A percentile compares a stretch with the other conserved stretches of the same genome.
Evolutionary conservation across 495 filamentous ascomycete species (phyloP).

Genomic region (Neurospora sp.): DNA sequence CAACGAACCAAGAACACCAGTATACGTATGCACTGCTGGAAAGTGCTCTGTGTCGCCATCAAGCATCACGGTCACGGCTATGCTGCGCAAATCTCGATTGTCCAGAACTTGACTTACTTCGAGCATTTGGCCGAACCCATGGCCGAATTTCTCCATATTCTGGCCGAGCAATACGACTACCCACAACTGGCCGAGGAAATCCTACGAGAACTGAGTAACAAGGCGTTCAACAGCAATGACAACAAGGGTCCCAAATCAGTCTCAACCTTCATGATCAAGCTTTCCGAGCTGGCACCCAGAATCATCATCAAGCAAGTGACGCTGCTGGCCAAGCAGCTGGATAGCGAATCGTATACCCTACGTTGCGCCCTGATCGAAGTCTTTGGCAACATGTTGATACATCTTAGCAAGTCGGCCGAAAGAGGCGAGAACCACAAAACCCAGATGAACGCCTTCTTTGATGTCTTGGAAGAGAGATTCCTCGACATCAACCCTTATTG

Average conservation of each 20-base stretch:
- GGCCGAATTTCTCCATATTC: constrained; percentile 95
- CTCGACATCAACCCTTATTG: constrained; percentile 96
- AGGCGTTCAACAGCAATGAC: constrained; percentile 96
- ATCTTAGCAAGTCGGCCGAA: constrained; percentile 86
- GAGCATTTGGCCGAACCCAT: constrained; percentile 97
- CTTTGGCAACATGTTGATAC: constrained; percentile 91
- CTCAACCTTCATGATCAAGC: constrained; percentile 87
- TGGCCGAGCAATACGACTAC: constrained; percentile 96
- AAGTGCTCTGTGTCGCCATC: constrained; percentile 89
- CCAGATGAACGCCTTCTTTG: constrained; percentile 93
- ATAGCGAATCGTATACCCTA: constrained; percentile 95
- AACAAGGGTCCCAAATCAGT: constrained; percentile 92
- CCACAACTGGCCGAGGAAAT: constrained; percentile 93
- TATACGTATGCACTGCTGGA: constrained; percentile 93
- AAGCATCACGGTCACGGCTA: constrained; percentile 98
- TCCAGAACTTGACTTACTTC: constrained; percentile 95
- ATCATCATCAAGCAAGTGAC: constrained; percentile 97
- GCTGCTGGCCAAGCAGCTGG: constrained; percentile 80
- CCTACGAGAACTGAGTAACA: constrained; percentile 85
- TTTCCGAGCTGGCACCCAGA: constrained; percentile 91
- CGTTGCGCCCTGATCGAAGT: constrained; percentile 92
- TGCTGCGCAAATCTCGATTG: constrained; percentile 93
- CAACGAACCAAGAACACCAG: constrained; percentile 82
- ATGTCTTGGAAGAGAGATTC: constrained; percentile 92
- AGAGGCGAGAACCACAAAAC: constrained; percentile 81